Evolutionary conservation across 331 rosid species (phyloP), one percentile per base, ranked within the genome.

Genomic region (Erythrophleum ivorense): DNA sequence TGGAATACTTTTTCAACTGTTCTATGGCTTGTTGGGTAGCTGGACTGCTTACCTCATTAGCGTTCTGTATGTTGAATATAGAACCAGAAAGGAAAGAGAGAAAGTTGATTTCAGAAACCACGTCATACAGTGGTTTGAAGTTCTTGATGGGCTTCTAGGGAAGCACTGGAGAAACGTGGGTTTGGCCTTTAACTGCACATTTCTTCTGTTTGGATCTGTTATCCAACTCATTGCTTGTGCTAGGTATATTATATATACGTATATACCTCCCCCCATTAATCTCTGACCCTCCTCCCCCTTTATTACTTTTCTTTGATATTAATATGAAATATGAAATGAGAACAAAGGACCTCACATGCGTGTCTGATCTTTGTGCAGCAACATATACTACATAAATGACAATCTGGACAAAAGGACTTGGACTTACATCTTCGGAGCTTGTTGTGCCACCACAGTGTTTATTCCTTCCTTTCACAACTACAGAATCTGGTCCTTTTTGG

Each of bases 201-300:
- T 96, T 84, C 99, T 96, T 90, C 87, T 96, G 84, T 96, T 96
- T 92, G 99, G 99, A 88, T 96, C 99, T 88, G 98, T 96, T 70
- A 96, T 96, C 85, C 99, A 96, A 72, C 94, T 96, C 31, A 96
- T 96, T 54, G 99, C 99, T 85, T 96, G 99, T 91, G 99, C 99
- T 38, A 95, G 99, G 99, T 95, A 86, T 11, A 12, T 50, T 4
- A 36, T 36, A 4, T 0, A 4, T 12, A 10, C 38, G 46, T 41
- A 41, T 38, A 38, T 38, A 38, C 41, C 3, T 38, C 41, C 41
- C 41, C 4, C 36, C 8, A 5, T 34, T 31, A 60, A 60, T 31
- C 68, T 33, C 68, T 63, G 14, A 6, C 43, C 43, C 68, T n/a
- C n/a, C n/a, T 13, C n/a, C 12, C 4, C 1, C 67, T 60, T 4